Evolutionary conservation across 2,329 filamentous ascomycete species (phyloP), one percentile per base, ranked within the genome.

Genomic region (Eutypa lata): DNA sequence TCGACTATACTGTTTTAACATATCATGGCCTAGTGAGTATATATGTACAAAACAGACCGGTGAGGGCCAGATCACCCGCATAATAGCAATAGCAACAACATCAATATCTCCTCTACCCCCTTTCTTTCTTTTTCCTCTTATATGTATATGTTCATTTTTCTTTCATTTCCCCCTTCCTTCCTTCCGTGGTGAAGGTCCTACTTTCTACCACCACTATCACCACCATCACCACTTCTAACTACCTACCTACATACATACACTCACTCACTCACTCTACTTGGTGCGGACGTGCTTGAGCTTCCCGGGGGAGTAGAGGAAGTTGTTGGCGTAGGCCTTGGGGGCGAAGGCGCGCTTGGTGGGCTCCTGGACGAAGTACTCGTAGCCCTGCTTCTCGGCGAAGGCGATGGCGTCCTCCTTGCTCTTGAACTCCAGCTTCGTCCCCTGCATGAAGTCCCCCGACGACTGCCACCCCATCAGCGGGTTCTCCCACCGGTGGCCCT

Each of bases 381-480:
- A 99, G 35, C 95, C 94, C 74, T 99, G 94, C 82, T 97, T 99
- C 77, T 97, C 89, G 22, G 95, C 94, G 68, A 99, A 99, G 54
- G 81, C 78, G 66, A 99, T 93, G 60, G 94, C 94, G 64, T 96
- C 93, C 71, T 97, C 91, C 80, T 96, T 97, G 65, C 79, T 82
- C 73, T 89, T 89, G 82, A 99, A 99, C 73, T 87, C 87, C 65
- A 99, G 74, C 70, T 91, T 84, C 47, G 91, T 96, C 67, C 91
- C 93, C 73, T 99, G 92, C 91, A 99, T 94, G 69, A 84, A 85
- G 73, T 99, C 94, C 52, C 82, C 93, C 18, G 91, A 95, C 22
- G 93, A 97, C 71, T 97, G 92, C 95, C 95, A 99, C 56, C 94
- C 94, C 84, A 99, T 99, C 71, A 99, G 76, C 46, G 89, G 90